Evolutionary conservation across 2,329 filamentous ascomycete species (phyloP), one percentile per base, ranked within the genome.

Genomic region (Claviceps maximensis): DNA sequence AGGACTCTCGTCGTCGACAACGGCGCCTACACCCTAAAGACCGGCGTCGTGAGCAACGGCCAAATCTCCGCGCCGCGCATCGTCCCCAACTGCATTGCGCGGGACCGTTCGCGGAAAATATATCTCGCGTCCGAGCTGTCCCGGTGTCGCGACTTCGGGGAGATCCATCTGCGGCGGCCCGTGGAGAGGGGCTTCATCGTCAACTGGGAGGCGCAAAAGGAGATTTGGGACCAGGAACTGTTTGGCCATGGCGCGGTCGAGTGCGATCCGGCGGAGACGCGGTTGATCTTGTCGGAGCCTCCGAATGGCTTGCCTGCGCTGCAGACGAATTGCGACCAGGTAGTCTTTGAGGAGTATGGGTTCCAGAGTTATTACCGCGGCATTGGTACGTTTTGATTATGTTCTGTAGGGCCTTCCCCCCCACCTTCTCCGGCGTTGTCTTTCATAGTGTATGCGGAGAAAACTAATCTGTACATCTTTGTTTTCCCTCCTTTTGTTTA

Each of bases 281-380:
- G 89, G 48, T 71, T 98, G 54, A 71, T 98, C 4, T 76, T 97
- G 50, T 83, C 87, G 1, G 93, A 98, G 67, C 86, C 89, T 47
- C 85, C 89, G 4, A 95, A 94, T 68, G 83, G 84, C 4, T 76
- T 95, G 53, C 83, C 85, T 0, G 82, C 83, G 13, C 71, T 98
- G 57, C 89, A 96, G 68, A 80, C 84, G 41, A 93, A 96, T 65
- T 89, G 88, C 60, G 93, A 98, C 63, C 91, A 98, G 72, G 89
- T 98, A 64, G 81, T 97, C 1, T 97, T 98, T 73, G 93, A 98
- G 65, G 90, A 97, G 65, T 98, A 93, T 71, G 88, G 88, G 2
- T 98, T 98, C 68, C 80, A 84, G 12, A 85, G 86, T 59, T 95
- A 95, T 69, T 86, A 85, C 58, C 81, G 93, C 56, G 83, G 80